These are phyloP conservation scores for Globisporangium middletonii DNA, from an alignment of 352 stramenopile species.

Conservation along the genomic window DNA sequence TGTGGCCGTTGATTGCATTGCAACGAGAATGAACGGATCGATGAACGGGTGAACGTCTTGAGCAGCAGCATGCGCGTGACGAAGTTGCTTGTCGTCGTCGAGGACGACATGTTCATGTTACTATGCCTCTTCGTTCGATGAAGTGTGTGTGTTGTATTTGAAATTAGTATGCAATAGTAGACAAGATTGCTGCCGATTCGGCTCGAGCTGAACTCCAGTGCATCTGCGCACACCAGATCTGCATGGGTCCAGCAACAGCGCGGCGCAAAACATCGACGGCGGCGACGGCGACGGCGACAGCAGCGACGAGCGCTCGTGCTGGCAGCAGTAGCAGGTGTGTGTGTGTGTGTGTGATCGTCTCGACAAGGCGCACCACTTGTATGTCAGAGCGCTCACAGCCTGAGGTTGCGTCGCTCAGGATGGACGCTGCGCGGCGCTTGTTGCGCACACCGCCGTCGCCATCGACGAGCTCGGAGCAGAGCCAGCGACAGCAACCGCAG, in stretches of 20 bases:
- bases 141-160: too few species aligned
- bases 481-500: slow-evolving; percentile 1
- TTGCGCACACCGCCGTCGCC: slow-evolving; percentile 18
- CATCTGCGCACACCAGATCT: neutral
- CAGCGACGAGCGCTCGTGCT: neutral
- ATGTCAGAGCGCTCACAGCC: neutral
- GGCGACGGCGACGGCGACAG: slow-evolving; percentile 1
- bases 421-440: slow-evolving; percentile 22
- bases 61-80: too few species aligned
- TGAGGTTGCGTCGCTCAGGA: slow-evolving; percentile 9
- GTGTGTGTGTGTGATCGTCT: neutral
- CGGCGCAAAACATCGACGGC: slow-evolving; percentile 7
- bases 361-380: too few species aligned
- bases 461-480: slow-evolving; percentile 1
- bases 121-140: too few species aligned
- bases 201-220: slow-evolving; percentile 5
- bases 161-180: too few species aligned
- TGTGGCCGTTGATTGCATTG: too few species aligned
- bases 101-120: too few species aligned
- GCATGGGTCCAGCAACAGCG: slow-evolving; percentile 10
- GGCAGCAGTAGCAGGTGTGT: neutral
- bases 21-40: too few species aligned
- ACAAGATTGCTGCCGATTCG: neutral
- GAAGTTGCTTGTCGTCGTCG: too few species aligned
- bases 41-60: too few species aligned